Base-by-base conservation (phyloP, 2,329 filamentous ascomycete genomes). In the Colletotrichum trifolii region DNA sequence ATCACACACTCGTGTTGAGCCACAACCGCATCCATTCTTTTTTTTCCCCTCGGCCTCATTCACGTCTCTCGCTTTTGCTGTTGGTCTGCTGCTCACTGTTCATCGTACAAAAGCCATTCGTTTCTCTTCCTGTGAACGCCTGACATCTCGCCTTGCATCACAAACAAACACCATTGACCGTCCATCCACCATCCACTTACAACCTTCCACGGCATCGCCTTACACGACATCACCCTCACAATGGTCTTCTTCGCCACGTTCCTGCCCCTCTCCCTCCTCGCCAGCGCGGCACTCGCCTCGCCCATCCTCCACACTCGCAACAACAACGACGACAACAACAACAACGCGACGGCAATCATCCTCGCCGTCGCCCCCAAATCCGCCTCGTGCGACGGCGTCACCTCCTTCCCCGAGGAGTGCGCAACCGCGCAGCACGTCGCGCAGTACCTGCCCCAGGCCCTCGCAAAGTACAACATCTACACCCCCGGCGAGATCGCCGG, bases 401-500 rank as follows among this genome's bases (percentile, higher is more conserved):
- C 76, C 2, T 38, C 39, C 40, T 80, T 77, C 46, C 73, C 81
- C 12, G 79, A 76, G 13, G 88, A 93, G 71, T 95, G 92, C 78
- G 83, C 83, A 52, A 91, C 87, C 2, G 87, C 90, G n/a, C 75
- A 75, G 8, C 80, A 87, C 70, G 90, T 89, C 2, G 89, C 86
- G 0, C 80, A 83, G 1, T 81, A 78, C 68, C 82, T 95, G 66
- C 78, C 79, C 71, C 69, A 77, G 7, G 83, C 86, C 40, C 89
- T 94, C 75, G 61, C 72, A 15, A 76, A 81, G 10, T 90, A 92
- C 80, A 69, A 75, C 3, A 79, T 94, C 70, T 82, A 77, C 52
- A 75, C 75, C 39, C 77, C 78, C 25, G 84, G 82, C 25, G 86
- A 91, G 70, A 88, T 91, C 73, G 92, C 92, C 7, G 91, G 89